A percentile compares a stretch with the other conserved stretches of the same genome.
phyloP scores from a whole-genome alignment of 2,329 filamentous ascomycete species.

The Fusarium albidum region DNA sequence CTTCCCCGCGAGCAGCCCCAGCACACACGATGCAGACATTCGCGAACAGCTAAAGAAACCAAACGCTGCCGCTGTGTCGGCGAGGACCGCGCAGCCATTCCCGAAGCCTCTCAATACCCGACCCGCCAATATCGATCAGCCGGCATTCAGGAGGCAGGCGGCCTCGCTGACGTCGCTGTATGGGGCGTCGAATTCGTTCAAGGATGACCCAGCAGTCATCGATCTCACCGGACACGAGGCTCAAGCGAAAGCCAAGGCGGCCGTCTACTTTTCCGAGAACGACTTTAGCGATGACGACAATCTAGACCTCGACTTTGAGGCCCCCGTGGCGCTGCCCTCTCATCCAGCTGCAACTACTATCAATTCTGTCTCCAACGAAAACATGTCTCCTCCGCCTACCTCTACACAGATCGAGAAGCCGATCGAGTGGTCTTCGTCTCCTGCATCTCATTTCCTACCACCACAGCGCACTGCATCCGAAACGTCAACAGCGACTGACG shows the following conservation, averaged over 20 bases:
- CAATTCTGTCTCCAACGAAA: conserved; percentile 36
- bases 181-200: conserved; percentile 58
- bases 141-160: conserved; percentile 21
- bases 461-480: conserved; percentile 38
- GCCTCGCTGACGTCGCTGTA: conserved; percentile 52
- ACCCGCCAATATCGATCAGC: conserved; percentile 45
- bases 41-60: conserved; percentile 59
- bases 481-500: conserved; percentile 32
- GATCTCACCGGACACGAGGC: conserved; percentile 45
- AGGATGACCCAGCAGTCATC: conserved; percentile 41
- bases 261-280: conserved; percentile 75
- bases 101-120: conserved; percentile 40
- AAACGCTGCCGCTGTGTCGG: conserved; percentile 49
- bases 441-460: conserved; percentile 56
- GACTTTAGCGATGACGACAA: conserved; percentile 89
- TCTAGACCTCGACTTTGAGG: conserved; percentile 73
- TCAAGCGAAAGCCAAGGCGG: conserved; percentile 38
- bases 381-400: conserved; percentile 39
- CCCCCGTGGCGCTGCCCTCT: conserved; percentile 61
- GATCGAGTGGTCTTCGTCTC: conserved; percentile 80
- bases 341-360: conserved; percentile 34
- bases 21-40: conserved; percentile 55
- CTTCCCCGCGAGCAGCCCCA: conserved; percentile 66
- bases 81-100: conserved; percentile 45
- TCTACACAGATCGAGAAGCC: conserved; percentile 38